Percentiles rank a stretch among this genome's conserved stretches.
Evolutionary conservation across 192 early-diverging fungal genomes (phyloP).

Genomic region (Coemansia sp.): DNA sequence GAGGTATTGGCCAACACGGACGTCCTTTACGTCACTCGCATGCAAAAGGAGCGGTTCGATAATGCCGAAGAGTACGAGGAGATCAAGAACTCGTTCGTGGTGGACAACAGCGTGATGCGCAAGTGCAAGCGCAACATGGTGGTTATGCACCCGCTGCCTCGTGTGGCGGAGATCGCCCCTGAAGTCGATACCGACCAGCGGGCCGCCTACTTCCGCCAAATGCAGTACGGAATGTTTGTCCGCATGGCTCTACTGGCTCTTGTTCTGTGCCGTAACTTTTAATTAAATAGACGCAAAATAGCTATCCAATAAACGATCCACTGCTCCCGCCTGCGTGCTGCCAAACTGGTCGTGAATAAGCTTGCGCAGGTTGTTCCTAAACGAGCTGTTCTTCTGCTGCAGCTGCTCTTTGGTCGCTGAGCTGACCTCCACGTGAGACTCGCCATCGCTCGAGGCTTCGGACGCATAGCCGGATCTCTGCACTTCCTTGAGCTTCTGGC

Average conservation of each 20-base stretch:
- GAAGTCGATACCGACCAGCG: constrained; percentile 98
- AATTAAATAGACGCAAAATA: constrained; percentile 20
- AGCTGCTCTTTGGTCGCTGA: constrained; percentile 25
- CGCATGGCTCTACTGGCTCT: constrained; percentile 96
- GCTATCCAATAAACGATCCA: constrained; percentile 15
- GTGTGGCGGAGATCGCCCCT: constrained; percentile 91
- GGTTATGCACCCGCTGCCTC: constrained; percentile 97
- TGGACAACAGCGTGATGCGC: constrained; percentile 83
- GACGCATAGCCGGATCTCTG: not conserved
- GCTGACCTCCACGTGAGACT: not conserved
- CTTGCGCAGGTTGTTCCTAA: constrained; percentile 33
- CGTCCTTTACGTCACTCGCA: constrained; percentile 94
- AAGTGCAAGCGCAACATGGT: constrained; percentile 95
- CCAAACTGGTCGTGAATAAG: constrained; percentile 20
- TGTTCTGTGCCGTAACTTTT: constrained; percentile 57
- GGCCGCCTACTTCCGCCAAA: constrained; percentile 97
- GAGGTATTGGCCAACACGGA: constrained; percentile 82
- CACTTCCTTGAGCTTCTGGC: not conserved
- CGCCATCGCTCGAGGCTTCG: constrained; percentile 29
- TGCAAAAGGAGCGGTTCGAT: constrained; percentile 94
- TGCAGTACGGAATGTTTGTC: constrained; percentile 96
- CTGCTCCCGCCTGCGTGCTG: constrained; percentile 18
- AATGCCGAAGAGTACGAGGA: constrained; percentile 74
- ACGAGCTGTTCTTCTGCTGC: constrained; percentile 22
- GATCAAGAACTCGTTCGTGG: constrained; percentile 72